phyloP scores from a whole-genome alignment of 2,329 filamentous ascomycete genomes.

The Pyrenochaeta sp. region DNA sequence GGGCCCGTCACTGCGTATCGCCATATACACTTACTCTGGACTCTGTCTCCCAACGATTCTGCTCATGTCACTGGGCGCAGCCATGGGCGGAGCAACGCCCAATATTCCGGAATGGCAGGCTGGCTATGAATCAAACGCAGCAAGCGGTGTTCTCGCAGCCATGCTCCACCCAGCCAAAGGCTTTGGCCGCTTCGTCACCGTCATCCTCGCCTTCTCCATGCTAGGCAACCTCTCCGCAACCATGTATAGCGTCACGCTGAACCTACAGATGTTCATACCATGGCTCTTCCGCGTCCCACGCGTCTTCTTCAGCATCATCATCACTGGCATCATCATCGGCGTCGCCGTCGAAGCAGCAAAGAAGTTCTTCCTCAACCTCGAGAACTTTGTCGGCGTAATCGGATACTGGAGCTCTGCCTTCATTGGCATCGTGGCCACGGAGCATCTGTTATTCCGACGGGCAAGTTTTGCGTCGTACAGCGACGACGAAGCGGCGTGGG shows the following conservation, averaged over 20 bases:
- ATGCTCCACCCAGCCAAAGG: slow-evolving; percentile 66
- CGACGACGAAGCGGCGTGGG: slow-evolving; percentile 51
- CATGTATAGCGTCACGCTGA: slow-evolving; percentile 69
- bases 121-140: slow-evolving; percentile 61
- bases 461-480: slow-evolving; percentile 41
- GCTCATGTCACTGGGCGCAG: slow-evolving; percentile 69
- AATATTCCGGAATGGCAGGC: slow-evolving; percentile 62
- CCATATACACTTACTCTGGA: slow-evolving; percentile 65
- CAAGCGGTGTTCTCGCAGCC: slow-evolving; percentile 66
- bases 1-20: slow-evolving; percentile 59
- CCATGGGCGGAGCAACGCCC: slow-evolving; percentile 67
- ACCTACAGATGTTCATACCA: slow-evolving; percentile 69
- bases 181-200: slow-evolving; percentile 69
- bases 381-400: slow-evolving; percentile 47
- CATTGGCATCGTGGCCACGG: slow-evolving; percentile 41
- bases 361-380: slow-evolving; percentile 64
- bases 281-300: slow-evolving; percentile 64
- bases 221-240: slow-evolving; percentile 67
- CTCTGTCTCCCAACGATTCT: slow-evolving; percentile 63
- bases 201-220: slow-evolving; percentile 61
- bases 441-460: slow-evolving; percentile 50
- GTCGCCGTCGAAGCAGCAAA: slow-evolving; percentile 63
- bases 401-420: slow-evolving; percentile 48
- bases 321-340: slow-evolving; percentile 67
- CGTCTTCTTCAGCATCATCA: slow-evolving; percentile 64